These are phyloP conservation scores for Aurantiochytrium sp. DNA, from an alignment of 108 stramenopile genomes.

Conservation along the genomic window DNA sequence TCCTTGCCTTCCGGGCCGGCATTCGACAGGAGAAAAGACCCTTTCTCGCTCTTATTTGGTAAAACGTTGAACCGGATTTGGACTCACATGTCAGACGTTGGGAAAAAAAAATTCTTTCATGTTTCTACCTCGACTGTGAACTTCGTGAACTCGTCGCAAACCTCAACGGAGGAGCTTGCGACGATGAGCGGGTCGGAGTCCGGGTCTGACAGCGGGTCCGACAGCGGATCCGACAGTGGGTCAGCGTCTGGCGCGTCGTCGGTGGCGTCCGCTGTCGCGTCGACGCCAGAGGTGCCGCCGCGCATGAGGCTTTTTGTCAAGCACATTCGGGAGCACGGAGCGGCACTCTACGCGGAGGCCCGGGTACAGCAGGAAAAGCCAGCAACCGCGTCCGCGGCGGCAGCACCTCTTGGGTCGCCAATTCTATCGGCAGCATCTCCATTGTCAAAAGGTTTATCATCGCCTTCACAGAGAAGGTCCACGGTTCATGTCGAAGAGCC, in stretches of 20 bases:
- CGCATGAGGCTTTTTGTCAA: neutral
- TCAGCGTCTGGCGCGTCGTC: neutral
- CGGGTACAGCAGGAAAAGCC: neutral
- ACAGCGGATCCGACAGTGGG: neutral
- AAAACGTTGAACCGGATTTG: too few relatives aligned
- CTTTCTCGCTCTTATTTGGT: too few relatives aligned
- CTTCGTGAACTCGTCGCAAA: too few relatives aligned
- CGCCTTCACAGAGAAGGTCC: neutral
- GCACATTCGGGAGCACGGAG: neutral
- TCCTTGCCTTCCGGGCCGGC: too few relatives aligned
- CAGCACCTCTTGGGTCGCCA: too few relatives aligned
- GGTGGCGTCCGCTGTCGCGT: too few relatives aligned
- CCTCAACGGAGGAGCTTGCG: too few relatives aligned
- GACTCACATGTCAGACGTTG: too few relatives aligned
- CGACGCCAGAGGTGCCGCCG: neutral
- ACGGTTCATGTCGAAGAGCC: neutral
- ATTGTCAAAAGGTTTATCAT: neutral
- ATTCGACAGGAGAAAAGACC: too few relatives aligned
- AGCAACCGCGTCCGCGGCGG: neutral
- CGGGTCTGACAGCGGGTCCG: neutral
- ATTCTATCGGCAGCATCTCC: too few relatives aligned
- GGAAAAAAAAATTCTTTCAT: too few relatives aligned
- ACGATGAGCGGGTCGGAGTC: neutral
- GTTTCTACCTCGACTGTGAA: too few relatives aligned
- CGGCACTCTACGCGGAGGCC: neutral